Conservation (phyloP, 345 rosid genomes). For the Geranium rotundifolium region DNA sequence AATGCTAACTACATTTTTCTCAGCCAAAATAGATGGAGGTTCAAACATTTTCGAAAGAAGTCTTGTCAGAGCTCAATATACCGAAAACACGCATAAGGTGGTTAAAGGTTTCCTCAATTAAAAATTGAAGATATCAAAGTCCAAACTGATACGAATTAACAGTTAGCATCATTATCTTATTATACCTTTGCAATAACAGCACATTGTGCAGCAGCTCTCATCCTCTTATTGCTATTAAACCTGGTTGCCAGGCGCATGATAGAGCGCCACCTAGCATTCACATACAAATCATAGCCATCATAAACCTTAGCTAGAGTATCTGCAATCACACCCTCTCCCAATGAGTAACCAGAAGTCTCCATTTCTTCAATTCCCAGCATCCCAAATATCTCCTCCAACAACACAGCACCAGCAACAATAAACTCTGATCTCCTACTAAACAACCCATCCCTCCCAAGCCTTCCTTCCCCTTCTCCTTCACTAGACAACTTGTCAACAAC, state of each 20-base stretch:
- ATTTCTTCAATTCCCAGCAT: constrained; percentile 46
- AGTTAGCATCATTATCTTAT: background rate
- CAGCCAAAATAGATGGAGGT: no score
- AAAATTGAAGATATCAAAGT: no score
- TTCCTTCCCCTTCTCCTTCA: constrained; percentile 35
- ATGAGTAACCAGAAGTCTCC: constrained; percentile 59
- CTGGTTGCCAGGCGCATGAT: constrained; percentile 40
- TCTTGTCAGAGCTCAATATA: no score
- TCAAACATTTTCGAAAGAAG: no score
- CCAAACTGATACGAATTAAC: no score
- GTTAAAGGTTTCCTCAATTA: no score
- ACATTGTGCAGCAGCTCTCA: constrained; percentile 42
- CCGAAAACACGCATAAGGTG: no score
- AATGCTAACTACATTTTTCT: no score
- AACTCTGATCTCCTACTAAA: constrained; percentile 58
- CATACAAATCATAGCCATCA: constrained; percentile 35
- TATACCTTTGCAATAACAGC: constrained; percentile 48
- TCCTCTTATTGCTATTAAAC: constrained; percentile 35
- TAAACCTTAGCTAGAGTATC: constrained; percentile 35
- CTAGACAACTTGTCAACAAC: constrained; percentile 40
- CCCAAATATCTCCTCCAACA: constrained; percentile 59
- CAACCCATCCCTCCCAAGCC: constrained; percentile 33
- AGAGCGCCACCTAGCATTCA: constrained; percentile 49
- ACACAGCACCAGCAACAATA: constrained; percentile 54
- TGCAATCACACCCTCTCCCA: constrained; percentile 60